Evolutionary conservation across 352 stramenopile species (phyloP), one percentile per base, ranked within the genome.

Genomic region (Pythium phragmitis): DNA sequence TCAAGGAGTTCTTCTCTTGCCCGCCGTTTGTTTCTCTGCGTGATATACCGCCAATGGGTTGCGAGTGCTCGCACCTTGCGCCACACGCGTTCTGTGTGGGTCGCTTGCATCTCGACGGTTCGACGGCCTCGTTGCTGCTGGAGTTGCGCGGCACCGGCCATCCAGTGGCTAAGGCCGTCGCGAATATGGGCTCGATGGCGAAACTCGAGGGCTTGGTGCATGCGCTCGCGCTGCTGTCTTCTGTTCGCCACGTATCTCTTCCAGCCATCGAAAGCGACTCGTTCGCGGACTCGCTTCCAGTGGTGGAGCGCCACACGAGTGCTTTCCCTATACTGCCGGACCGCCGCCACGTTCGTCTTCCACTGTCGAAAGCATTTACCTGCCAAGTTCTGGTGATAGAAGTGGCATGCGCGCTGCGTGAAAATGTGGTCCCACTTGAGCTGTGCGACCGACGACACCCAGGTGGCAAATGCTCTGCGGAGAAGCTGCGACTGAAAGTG

Each of bases 181-280:
- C 72, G 70, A 37, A 87, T 51, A 62, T 84, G 73, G 9, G 71
- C 59, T 13, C 69, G 36, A 57, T 89, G 73, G 4, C 77, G 75
- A 67, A 83, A 82, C 41, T 85, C 75, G 6, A 89, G 51, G 2
- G 80, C 75, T 13, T 68, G 70, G 30, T 84, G 80, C 46, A 86
- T 72, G 2, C 73, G 74, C 12, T 79, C 60, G 19, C 80, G 74
- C 9, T 86, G 79, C 4, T 26, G 47, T 23, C 26, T 57, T 54
- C 80, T 80, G 7, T 8, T 23, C 0, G 49, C 7, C 13, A 82
- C 23, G 45, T 86, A 85, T 23, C 57, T 49, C 33, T 70, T 72
- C 76, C 74, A 87, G 6, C 57, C 47, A 4, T 57, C 60, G 12
- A 87, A 82, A 4, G 33, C 52, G 23, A 67, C 62, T 17, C 60